Conservation (phyloP, 805 yeast species). For the Saccharomyces eubayanus region DNA sequence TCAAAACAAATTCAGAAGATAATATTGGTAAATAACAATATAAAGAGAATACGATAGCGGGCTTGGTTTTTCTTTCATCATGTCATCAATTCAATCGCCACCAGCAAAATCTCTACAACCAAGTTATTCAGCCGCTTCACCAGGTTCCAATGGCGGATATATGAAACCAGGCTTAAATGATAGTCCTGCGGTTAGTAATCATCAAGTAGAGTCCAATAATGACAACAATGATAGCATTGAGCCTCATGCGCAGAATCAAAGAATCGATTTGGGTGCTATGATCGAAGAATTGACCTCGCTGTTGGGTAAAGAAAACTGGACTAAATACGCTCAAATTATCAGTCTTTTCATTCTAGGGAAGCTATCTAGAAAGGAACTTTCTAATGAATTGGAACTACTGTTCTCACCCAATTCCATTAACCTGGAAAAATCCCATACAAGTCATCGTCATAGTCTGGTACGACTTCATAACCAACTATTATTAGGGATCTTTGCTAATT, state of each 20-base stretch:
- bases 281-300: slow-evolving; percentile 65
- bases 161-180: neutral
- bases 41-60: neutral
- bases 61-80: neutral
- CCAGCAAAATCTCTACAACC: neutral
- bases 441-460: slow-evolving; percentile 13
- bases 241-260: slow-evolving; percentile 12
- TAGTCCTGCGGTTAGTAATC: neutral
- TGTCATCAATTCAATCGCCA: neutral
- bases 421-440: neutral
- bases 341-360: slow-evolving; percentile 72
- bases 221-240: neutral
- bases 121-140: neutral
- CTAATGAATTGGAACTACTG: slow-evolving; percentile 47
- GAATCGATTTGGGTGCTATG: slow-evolving; percentile 56
- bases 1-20: neutral
- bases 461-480: slow-evolving; percentile 72
- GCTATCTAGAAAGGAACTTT: slow-evolving; percentile 67
- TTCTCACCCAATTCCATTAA: slow-evolving; percentile 23
- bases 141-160: neutral
- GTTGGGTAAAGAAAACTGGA: slow-evolving; percentile 73
- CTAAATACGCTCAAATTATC: slow-evolving; percentile 69
- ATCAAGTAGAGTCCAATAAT: neutral
- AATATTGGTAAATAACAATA: neutral
- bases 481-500: slow-evolving; percentile 74